Evolutionary conservation across 768 basidiomycete species (phyloP), one percentile per base, ranked within the genome.

Genomic region (Boletellus sp.): DNA sequence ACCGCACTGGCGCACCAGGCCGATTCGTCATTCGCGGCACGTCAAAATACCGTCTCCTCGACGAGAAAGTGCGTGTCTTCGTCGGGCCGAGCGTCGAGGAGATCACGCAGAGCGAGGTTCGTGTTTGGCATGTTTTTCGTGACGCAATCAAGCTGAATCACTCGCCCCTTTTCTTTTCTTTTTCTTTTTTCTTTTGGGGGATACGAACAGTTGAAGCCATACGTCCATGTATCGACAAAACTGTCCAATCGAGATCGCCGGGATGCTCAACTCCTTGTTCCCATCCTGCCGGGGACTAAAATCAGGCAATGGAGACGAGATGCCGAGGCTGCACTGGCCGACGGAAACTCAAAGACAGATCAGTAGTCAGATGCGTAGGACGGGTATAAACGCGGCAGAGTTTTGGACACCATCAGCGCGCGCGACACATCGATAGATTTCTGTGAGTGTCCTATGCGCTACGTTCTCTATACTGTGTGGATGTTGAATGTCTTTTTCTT

Each of bases 1-100:
- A 80, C 63, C 81, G 92, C 39, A 94, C 91, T 1, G 92, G 91
- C 52, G 88, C 92, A 22, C 91, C 91, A 17, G 90, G 93, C 66
- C 81, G 85, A 65, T 89, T 92, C 68, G 83, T 91, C 43, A 71
- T 90, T 17, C 67, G 78, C 36, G 89, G 90, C 36, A 83, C 84
- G 61, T 76, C 85, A 36, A 90, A 92, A 65, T 94, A 93, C 68
- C 75, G 85, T 47, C 73, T 96, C 15, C 58, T 90, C 48, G 89
- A 95, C 62, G 83, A 86, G 65, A 77, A 86, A 73, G 90, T 96
- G 42, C 77, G 91, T 60, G 79, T 90, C 43, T 92, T 85, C 54
- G 82, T 94, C 34, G 87, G 90, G 20, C 89, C 91, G n/a, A 76
- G 81, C 15, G 66, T 89, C 28, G 74, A 81, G 53, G 78, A 80